Evolutionary conservation across 352 stramenopile species (phyloP), one percentile per base, ranked within the genome.

Genomic region (Thalassiosira oceanica): DNA sequence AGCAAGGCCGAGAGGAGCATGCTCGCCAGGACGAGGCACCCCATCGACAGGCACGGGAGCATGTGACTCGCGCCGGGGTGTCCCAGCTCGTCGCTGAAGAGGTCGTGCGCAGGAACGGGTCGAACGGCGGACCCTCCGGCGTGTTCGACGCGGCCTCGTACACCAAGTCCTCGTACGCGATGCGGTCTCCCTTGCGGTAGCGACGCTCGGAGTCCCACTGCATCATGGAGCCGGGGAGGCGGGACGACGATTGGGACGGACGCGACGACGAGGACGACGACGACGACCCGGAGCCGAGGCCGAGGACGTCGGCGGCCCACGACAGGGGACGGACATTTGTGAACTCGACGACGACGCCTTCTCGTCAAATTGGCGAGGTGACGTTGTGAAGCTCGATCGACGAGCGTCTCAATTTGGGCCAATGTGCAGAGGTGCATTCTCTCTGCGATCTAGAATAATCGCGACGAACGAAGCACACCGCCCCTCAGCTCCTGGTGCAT

Each of bases 101-200:
- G 8, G 31, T 8, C 31, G n/a, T 37, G n/a, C 31, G n/a, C 3
- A 88, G 42, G 52, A 61, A 78, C 8, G 76, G 64, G 58, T 88
- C 80, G 21, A 82, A 78, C 24, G 80, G 80, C 42, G 45, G 54
- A 36, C 80, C 80, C 57, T 86, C 80, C 0, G 77, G 77, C 50
- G 55, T 73, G 57, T 86, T 81, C 3, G 66, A 72, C 7, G 72
- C 73, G 13, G 77, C 77, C 42, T 74, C 72, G 50, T 88, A 88
- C 7, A 72, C 41, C 11, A n/a, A 33, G 18, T 71, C 49, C 2
- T 61, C 54, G 26, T 78, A 68, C 4, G 39, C 39, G 31, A 86
- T 65, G 10, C 71, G 29, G 56, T 86, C 80, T 39, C 77, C 80
- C 53, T 86, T 86, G 35, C 85, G 83, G 48, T 86, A 88, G 28